phyloP scores from a whole-genome alignment of 176 grass and related monocot species.

The Bromus sterilis region DNA sequence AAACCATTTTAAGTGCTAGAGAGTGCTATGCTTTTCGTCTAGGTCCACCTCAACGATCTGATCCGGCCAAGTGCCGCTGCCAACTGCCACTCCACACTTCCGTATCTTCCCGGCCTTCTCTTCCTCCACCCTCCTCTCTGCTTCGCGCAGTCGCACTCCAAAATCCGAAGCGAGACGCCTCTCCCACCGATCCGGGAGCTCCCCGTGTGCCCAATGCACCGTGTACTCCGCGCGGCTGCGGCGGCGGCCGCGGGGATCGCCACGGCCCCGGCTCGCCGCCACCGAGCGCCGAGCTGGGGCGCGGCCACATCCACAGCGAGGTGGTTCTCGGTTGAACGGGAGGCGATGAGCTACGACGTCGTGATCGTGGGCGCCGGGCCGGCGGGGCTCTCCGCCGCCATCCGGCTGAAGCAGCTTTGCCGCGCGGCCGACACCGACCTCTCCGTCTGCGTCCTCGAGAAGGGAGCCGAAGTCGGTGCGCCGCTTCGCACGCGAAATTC shows the following conservation, averaged over 20 bases:
- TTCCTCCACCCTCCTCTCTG: neutral
- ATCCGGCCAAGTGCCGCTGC: neutral
- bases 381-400: conserved; percentile 75
- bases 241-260: neutral
- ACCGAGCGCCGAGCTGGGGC: conserved; percentile 3
- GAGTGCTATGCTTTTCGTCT: conserved; percentile 1
- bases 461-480: conserved; percentile 85
- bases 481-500: neutral
- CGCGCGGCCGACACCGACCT: conserved; percentile 61
- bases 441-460: conserved; percentile 88
- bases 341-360: conserved; percentile 75
- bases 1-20: too few relatives aligned
- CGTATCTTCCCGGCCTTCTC: conserved; percentile 24
- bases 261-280: neutral
- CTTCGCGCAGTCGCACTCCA: neutral
- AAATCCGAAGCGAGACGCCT: neutral
- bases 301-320: neutral
- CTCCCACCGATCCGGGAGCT: neutral
- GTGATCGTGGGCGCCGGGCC: conserved; percentile 83
- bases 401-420: conserved; percentile 89
- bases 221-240: conserved; percentile 16
- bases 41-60: conserved; percentile 38
- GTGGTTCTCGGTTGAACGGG: conserved; percentile 44
- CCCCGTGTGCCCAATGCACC: conserved; percentile 5
- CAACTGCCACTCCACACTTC: conserved; percentile 16